Base-by-base conservation (phyloP, 768 basidiomycete species). In the Chalciporus pseudorubinellus region DNA sequence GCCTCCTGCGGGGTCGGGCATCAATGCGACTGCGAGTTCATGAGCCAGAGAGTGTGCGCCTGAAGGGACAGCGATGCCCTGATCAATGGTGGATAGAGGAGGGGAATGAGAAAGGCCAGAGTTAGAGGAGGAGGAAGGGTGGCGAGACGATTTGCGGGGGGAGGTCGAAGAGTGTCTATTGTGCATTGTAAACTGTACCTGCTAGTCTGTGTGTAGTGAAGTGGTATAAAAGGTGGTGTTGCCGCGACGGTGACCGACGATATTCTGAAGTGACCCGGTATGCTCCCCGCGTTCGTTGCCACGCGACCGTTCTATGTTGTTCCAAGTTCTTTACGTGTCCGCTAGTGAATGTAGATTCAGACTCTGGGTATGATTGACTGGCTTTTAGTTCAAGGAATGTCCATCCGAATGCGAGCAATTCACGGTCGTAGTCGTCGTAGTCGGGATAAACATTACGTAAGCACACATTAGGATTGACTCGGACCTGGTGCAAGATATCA, bases 21-120 rank as follows among this genome's bases (percentile, higher is more conserved):
- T 88, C 48, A 93, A 77, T 10, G 91, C 91, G 29, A 85, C 82
- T 6, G 92, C 91, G 31, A 93, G 81, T 63, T 93, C 91, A 68
- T 93, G 90, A 5, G 91, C 91, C 28, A 93, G 79, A 6, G 89
- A 91, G 64, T 85, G 83, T 34, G 67, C 55, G 11, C 67, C 67
- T 13, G 67, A 67, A 28, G 57, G 64, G 11, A 68, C 61, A 20
- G 55, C 61, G 20, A 67, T 65, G 47, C 51, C 29, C 24, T 70
- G 67, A 58, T 70, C 67, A 18, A 69, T 56, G 6, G 67, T 67
- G 46, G 67, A 69, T 28, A 70, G 55, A 48, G 69, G 67, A 29
- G 52, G 46, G 41, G 69, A 43, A 41, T 64, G 65, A 26, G 43
- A 51, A n/a, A 63, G 45, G 45, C 41, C n/a, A 10, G 55, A 48